Base-by-base conservation (phyloP, 768 basidiomycete genomes). In the Boletus coccyginus region DNA sequence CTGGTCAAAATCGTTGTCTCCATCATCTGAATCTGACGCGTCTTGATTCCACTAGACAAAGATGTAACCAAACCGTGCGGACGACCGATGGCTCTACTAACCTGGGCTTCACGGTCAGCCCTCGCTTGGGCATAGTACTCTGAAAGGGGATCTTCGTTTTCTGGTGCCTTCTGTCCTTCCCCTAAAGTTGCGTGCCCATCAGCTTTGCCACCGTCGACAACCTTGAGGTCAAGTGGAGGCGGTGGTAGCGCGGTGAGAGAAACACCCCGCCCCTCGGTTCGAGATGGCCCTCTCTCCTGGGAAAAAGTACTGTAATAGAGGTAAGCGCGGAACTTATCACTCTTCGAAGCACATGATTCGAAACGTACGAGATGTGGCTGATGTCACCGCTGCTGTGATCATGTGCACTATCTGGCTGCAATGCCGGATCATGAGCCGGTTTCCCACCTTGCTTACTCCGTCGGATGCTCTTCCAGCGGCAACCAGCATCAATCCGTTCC, bases 101-200 rank as follows among this genome's bases (percentile, higher is more conserved):
- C 83, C 56, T 68, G 70, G 16, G 68, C 73, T 27, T 82, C 80
- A 27, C 62, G 68, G 39, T 82, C 78, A 17, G 76, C 80, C 46
- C 70, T 78, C 3, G 87, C 88, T 60, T 77, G 70, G 4, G 72
- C 76, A 62, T 89, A 90, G 62, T 86, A 88, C 58, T 84, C 79
- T 1, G 81, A 80, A 50, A 90, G 72, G 0, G 88, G 86, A 64
- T 90, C 88, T 39, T 57, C 60, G 14, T 21, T 52, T 36, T 58
- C 61, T 14, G 29, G 35, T 31, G 46, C 39, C 32, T 44, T 58
- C 29, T 38, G 43, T n/a, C 9, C 57, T 39, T 45, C 48, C 21
- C 40, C 45, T 17, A 46, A 46, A 40, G 10, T 36, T 33, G 50
- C 55, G 39, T 9, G 52, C 2, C 35, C 50, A n/a, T 51, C 41